Evolutionary conservation across 2,329 filamentous ascomycete species (phyloP).

Genomic region (Cladophialophora exuberans): DNA sequence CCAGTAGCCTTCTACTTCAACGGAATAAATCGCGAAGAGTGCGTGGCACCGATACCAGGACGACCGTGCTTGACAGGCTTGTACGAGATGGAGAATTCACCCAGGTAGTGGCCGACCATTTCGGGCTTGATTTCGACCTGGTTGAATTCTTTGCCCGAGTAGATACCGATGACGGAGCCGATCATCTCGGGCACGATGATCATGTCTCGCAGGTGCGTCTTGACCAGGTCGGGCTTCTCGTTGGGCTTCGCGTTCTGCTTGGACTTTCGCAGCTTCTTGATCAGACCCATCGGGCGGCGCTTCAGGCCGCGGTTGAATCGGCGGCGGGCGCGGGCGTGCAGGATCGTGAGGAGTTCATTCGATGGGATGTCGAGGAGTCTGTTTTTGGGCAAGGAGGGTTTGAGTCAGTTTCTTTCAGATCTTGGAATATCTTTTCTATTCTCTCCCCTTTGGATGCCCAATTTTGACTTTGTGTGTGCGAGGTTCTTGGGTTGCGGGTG

Average conservation of each 20-base stretch:
- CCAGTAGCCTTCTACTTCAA: conserved; percentile 73
- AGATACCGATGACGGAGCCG: conserved; percentile 96
- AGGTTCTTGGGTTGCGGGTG: conserved; percentile 16
- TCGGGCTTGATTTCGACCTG: conserved; percentile 99
- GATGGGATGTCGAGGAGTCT: conserved; percentile 98
- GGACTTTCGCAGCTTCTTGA: conserved; percentile 99
- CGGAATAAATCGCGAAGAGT: conserved; percentile 99
- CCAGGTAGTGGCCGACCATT: conserved; percentile 99
- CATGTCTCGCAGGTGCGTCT: conserved; percentile 99
- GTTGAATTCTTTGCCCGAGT: conserved; percentile 99
- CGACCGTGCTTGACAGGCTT: conserved; percentile 99
- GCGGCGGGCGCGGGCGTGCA: conserved; percentile 97
- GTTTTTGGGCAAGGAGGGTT: conserved; percentile 33
- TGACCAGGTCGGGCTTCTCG: conserved; percentile 99
- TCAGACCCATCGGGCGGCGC: conserved; percentile 99
- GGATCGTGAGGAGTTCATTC: conserved; percentile 98
- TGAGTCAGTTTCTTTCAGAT: too few relatives aligned
- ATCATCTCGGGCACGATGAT: conserved; percentile 99
- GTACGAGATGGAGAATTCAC: conserved; percentile 99
- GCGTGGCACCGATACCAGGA: conserved; percentile 99
- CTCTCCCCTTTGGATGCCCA: neutral
- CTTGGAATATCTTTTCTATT: too few relatives aligned
- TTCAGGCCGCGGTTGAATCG: conserved; percentile 99
- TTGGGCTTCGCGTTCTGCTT: conserved; percentile 99
- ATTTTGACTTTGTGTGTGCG: neutral